These are phyloP conservation scores for Podila verticillata DNA, from an alignment of 192 early-diverging fungal species.

Conservation along the genomic window DNA sequence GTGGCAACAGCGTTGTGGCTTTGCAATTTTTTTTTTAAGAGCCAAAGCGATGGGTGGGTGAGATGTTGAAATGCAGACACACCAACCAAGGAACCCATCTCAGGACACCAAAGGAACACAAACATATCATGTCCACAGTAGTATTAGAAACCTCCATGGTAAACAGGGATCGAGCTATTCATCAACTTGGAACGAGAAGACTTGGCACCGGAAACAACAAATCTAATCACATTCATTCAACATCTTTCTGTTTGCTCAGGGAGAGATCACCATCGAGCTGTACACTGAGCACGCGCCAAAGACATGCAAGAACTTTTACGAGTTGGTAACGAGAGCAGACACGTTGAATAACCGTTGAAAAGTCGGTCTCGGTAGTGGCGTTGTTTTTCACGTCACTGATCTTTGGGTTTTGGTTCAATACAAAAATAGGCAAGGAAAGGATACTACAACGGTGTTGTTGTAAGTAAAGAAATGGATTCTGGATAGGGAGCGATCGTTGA, in stretches of 20 bases:
- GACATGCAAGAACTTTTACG: constrained; percentile 87
- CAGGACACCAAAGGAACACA: not conserved
- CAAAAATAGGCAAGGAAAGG: constrained; percentile 72
- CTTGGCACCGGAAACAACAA: not conserved
- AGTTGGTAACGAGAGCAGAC: constrained; percentile 55
- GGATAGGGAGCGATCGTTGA: not conserved
- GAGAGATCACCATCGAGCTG: constrained; percentile 77
- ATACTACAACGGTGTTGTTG: constrained; percentile 84
- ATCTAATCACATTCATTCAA: not conserved
- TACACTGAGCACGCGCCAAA: constrained; percentile 89
- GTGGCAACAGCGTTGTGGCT: too few relatives aligned
- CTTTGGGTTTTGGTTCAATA: not conserved
- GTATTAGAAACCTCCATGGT: constrained; percentile 66
- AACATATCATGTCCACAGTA: constrained; percentile 44
- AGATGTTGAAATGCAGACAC: too few relatives aligned
- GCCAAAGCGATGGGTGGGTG: too few relatives aligned
- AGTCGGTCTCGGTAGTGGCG: not conserved
- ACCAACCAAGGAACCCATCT: not conserved
- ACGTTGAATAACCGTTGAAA: too few relatives aligned
- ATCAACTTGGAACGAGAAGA: not conserved
- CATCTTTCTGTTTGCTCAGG: constrained; percentile 31
- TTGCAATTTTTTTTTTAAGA: too few relatives aligned
- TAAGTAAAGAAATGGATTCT: constrained; percentile 43
- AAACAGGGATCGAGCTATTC: not conserved
- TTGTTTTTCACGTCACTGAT: constrained; percentile 2